A percentile compares a stretch with the other conserved stretches of the same genome.
phyloP scores from a whole-genome alignment of 148 eudicot species.

The Camellia lanceoleosa region DNA sequence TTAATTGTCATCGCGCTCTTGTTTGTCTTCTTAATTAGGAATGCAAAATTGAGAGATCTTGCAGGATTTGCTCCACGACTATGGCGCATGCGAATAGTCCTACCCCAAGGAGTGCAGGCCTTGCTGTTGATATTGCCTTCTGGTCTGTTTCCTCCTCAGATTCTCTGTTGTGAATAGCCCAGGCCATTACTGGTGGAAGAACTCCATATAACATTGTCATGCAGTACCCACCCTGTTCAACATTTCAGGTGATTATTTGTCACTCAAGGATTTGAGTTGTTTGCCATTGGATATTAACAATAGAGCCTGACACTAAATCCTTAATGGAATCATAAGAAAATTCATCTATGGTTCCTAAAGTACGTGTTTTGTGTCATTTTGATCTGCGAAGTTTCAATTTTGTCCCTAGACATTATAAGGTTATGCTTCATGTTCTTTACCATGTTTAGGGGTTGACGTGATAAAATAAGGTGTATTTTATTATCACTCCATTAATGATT shows the following conservation, averaged over 20 bases:
- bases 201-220: constrained; percentile 64
- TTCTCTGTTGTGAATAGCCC: constrained; percentile 37
- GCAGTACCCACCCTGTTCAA: constrained; percentile 59
- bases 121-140: constrained; percentile 25
- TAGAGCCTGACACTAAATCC: too few relatives aligned
- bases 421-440: too few relatives aligned
- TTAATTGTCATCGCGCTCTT: not conserved
- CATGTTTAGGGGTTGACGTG: too few relatives aligned
- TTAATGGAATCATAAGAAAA: too few relatives aligned
- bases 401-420: too few relatives aligned
- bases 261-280: not conserved
- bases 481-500: too few relatives aligned
- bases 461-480: too few relatives aligned
- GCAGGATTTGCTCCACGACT: constrained; percentile 48
- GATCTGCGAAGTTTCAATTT: too few relatives aligned
- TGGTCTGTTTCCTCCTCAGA: constrained; percentile 14
- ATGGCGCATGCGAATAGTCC: constrained; percentile 49
- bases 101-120: constrained; percentile 41
- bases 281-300: not conserved
- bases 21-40: constrained; percentile 9
- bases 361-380: too few relatives aligned
- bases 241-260: not conserved
- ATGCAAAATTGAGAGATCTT: constrained; percentile 41
- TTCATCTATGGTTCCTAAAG: too few relatives aligned
- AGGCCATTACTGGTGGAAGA: constrained; percentile 74